phyloP scores from a whole-genome alignment of 495 filamentous ascomycete species.

The Xylaria scruposa region DNA sequence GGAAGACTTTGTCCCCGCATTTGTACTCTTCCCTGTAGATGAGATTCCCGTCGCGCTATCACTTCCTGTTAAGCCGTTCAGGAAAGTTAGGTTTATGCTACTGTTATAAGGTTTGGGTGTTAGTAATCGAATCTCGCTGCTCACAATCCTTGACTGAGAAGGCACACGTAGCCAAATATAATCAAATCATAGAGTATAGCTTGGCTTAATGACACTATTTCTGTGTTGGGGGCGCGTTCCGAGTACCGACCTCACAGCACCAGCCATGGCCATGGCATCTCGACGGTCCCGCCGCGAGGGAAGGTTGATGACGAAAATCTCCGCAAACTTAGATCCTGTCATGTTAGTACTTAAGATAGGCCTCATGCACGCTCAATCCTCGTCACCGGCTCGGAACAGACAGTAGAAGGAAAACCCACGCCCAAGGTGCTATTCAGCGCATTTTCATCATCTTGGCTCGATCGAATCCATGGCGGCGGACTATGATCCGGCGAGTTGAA shows the following conservation, averaged over 20 bases:
- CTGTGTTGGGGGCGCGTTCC: background rate
- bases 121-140: background rate
- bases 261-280: conserved; percentile 63
- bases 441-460: background rate
- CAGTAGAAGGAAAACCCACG: background rate
- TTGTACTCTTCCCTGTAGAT: conserved; percentile 39
- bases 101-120: conserved; percentile 35
- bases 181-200: background rate
- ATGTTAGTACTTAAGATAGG: background rate
- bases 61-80: conserved; percentile 58
- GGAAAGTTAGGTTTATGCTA: conserved; percentile 60
- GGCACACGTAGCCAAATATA: background rate
- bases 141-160: background rate
- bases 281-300: conserved; percentile 66
- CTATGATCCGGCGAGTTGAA: background rate
- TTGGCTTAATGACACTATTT: background rate
- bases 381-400: background rate
- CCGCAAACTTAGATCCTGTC: conserved; percentile 58
- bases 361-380: background rate
- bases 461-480: background rate
- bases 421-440: conserved; percentile 12
- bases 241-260: conserved; percentile 40
- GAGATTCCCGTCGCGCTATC: conserved; percentile 36
- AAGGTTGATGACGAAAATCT: conserved; percentile 68
- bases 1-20: conserved; percentile 12